Evolutionary conservation across 148 eudicot genomes (phyloP).

Genomic region (Heliosperma pusillum): DNA sequence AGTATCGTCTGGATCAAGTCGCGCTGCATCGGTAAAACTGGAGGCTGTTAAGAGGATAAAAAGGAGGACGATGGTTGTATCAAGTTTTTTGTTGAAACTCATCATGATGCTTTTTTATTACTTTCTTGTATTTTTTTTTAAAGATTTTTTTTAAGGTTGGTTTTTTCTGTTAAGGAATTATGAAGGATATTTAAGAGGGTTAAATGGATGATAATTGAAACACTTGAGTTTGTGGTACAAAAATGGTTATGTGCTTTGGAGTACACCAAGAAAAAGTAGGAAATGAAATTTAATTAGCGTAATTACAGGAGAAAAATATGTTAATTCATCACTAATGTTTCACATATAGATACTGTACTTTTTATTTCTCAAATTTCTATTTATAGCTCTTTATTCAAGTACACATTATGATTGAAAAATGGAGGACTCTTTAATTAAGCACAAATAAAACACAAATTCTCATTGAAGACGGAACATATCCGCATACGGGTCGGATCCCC

Average conservation of each 20-base stretch:
- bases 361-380: neutral
- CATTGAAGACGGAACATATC: too few species aligned
- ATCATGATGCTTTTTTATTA: slow-evolving; percentile 1
- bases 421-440: too few species aligned
- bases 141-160: neutral
- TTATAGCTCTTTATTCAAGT: neutral
- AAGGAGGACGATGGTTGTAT: neutral
- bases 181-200: slow-evolving; percentile 17
- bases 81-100: neutral
- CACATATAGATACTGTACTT: neutral
- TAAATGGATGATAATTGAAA: neutral
- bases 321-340: neutral
- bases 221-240: neutral
- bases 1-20: slow-evolving; percentile 26
- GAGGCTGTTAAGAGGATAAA: slow-evolving; percentile 21
- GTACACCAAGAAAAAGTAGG: neutral
- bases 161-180: neutral
- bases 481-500: too few species aligned
- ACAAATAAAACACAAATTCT: too few species aligned
- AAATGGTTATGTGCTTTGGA: neutral
- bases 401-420: neutral
- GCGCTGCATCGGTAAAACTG: slow-evolving; percentile 24
- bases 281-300: neutral
- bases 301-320: neutral
- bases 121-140: neutral